Conservation (phyloP, 805 yeast genomes). For the Lipomyces spencermartinsiae region DNA sequence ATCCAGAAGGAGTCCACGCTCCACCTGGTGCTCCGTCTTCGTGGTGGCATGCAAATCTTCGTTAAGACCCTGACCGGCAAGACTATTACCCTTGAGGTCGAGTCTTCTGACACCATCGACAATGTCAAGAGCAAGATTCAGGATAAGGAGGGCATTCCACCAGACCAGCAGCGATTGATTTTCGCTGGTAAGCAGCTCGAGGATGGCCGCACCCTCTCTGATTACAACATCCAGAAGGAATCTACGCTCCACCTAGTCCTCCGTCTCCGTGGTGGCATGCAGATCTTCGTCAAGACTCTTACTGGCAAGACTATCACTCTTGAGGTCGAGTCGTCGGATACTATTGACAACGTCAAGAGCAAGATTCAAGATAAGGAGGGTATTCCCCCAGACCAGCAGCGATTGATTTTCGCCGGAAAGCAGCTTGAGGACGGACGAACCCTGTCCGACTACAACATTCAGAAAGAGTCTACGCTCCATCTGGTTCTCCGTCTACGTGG, state of each 20-base stretch:
- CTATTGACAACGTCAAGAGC: conserved; percentile 95
- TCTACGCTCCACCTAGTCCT: conserved; percentile 83
- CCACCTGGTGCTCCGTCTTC: conserved; percentile 94
- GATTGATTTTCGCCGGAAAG: conserved; percentile 81
- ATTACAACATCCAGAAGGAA: conserved; percentile 95
- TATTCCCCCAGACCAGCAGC: conserved; percentile 97
- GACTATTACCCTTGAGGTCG: conserved; percentile 88
- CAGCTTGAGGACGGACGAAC: conserved; percentile 78
- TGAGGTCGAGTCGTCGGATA: conserved; percentile 96
- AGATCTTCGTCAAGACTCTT: conserved; percentile 85
- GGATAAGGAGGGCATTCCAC: conserved; percentile 96
- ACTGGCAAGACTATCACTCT: conserved; percentile 90
- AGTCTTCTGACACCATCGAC: conserved; percentile 93
- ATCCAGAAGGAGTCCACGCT: conserved; percentile 97
- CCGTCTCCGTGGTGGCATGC: conserved; percentile 93
- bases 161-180: conserved; percentile 94
- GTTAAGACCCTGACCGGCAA: conserved; percentile 90
- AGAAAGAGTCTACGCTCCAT: conserved; percentile 95
- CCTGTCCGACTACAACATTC: conserved; percentile 95
- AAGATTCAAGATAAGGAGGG: conserved; percentile 98
- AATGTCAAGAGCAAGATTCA: conserved; percentile 94
- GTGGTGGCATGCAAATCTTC: conserved; percentile 98
- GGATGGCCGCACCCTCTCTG: conserved; percentile 93
- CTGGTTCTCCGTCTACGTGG: conserved; percentile 98
- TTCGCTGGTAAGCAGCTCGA: conserved; percentile 96